A percentile compares a stretch with the other conserved stretches of the same genome.
phyloP scores from a whole-genome alignment of 768 basidiomycete genomes.

The Leccinum olivaceopallidum region DNA sequence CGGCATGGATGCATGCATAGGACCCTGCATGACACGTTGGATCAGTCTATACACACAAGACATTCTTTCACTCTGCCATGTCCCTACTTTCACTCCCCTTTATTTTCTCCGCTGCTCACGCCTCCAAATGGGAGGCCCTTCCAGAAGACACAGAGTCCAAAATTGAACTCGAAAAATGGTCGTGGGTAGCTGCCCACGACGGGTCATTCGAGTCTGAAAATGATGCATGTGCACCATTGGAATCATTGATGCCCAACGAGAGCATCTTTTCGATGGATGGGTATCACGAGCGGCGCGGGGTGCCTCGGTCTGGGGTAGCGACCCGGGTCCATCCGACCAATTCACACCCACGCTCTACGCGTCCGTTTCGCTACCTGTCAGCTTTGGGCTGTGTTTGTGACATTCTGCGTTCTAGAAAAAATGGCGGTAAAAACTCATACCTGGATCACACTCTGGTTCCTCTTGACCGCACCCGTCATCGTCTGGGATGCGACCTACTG shows the following conservation, averaged over 20 bases:
- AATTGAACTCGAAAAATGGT: not conserved
- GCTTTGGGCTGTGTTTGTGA: not conserved
- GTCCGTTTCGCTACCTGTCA: not conserved
- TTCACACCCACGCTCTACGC: slow-evolving; percentile 7
- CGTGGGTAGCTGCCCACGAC: not conserved
- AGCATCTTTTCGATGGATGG: not conserved
- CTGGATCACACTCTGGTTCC: slow-evolving; percentile 71
- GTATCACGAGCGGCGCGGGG: not conserved
- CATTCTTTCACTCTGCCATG: slow-evolving; percentile 9
- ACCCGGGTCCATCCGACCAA: not conserved
- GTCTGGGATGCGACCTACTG: slow-evolving; percentile 84
- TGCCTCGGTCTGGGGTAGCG: not conserved
- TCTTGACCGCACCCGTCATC: slow-evolving; percentile 52
- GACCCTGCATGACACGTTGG: not conserved
- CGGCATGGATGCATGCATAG: not conserved
- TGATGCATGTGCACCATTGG: not conserved
- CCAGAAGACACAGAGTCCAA: slow-evolving; percentile 2
- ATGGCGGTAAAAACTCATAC: slow-evolving; percentile 55
- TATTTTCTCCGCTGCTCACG: slow-evolving; percentile 35
- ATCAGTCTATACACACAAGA: not conserved
- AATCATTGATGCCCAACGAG: not conserved
- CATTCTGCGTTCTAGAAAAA: not conserved
- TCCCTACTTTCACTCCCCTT: slow-evolving; percentile 22
- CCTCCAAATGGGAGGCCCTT: slow-evolving; percentile 27
- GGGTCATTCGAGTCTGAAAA: not conserved